A percentile compares a stretch with the other conserved stretches of the same genome.
phyloP scores from a whole-genome alignment of 805 yeast species.

The fission yeast (Schizosaccharomyces pombe) region DNA sequence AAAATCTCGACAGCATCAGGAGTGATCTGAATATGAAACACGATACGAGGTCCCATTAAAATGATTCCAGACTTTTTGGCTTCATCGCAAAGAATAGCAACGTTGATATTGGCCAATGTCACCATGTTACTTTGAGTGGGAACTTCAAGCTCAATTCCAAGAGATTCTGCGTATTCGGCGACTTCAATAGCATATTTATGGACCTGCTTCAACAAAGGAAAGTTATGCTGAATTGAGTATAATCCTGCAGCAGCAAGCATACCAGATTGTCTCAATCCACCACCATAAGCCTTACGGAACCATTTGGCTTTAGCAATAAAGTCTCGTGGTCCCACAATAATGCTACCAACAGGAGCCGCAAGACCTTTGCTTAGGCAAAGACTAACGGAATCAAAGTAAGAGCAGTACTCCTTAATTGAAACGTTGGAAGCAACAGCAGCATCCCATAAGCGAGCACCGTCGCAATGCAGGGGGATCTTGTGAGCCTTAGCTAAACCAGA shows the following conservation, averaged over 20 bases:
- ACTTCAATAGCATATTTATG: conserved; percentile 29
- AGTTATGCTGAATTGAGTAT: conserved; percentile 53
- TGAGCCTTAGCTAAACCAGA: conserved; percentile 42
- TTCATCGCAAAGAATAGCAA: conserved; percentile 30
- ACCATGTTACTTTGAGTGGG: conserved; percentile 75
- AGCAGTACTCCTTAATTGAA: conserved; percentile 19
- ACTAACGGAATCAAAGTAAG: conserved; percentile 25
- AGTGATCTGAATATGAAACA: conserved; percentile 53
- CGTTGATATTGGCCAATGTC: conserved; percentile 31
- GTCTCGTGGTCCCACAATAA: conserved; percentile 42
- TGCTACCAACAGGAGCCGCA: conserved; percentile 86
- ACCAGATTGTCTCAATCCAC: conserved; percentile 81
- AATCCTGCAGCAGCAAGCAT: conserved; percentile 58
- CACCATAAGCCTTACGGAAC: conserved; percentile 79
- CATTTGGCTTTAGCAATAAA: conserved; percentile 53
- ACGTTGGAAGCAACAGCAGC: conserved; percentile 59
- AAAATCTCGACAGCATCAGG: conserved; percentile 32
- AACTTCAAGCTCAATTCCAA: conserved; percentile 36
- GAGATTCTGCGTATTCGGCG: conserved; percentile 18
- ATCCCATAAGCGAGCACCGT: conserved; percentile 90
- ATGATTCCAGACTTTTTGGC: conserved; percentile 39
- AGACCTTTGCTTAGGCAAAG: conserved; percentile 71
- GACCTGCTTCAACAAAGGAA: conserved; percentile 24
- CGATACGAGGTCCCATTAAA: conserved; percentile 49
- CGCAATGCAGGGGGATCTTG: conserved; percentile 48